A percentile compares a stretch with the other conserved stretches of the same genome.
Conservation (phyloP, 148 eudicot genomes). For the Dianthus caryophyllus region DNA sequence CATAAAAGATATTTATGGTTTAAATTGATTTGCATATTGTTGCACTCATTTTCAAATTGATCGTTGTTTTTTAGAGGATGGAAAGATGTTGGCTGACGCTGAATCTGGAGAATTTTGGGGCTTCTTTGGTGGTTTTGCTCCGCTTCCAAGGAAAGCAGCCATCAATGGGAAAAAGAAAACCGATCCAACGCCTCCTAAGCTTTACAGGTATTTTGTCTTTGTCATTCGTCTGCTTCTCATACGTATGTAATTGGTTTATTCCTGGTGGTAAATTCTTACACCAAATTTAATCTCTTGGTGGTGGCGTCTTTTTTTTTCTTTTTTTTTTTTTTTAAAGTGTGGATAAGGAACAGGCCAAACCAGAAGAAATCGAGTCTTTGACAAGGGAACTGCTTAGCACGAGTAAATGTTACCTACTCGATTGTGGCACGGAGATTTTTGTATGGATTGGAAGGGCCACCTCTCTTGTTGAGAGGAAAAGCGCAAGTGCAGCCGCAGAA, state of each 20-base stretch:
- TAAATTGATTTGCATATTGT: neutral
- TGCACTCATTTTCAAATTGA: conserved; percentile 10
- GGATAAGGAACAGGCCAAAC: conserved; percentile 64
- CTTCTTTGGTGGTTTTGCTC: conserved; percentile 99
- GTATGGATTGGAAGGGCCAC: conserved; percentile 93
- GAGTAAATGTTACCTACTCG: conserved; percentile 69
- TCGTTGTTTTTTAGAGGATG: conserved; percentile 66
- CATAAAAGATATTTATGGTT: neutral
- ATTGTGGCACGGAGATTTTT: conserved; percentile 70
- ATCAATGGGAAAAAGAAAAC: conserved; percentile 40
- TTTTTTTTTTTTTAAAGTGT: conserved; percentile 42
- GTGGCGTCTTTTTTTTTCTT: conserved; percentile 23
- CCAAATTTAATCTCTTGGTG: conserved; percentile 2
- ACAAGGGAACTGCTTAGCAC: conserved; percentile 67
- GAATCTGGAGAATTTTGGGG: conserved; percentile 99
- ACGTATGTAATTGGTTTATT: neutral
- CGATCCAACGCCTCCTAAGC: conserved; percentile 46
- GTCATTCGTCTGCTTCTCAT: conserved; percentile 4
- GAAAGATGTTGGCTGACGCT: conserved; percentile 89
- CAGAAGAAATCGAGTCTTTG: conserved; percentile 51
- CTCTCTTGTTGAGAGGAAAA: conserved; percentile 66
- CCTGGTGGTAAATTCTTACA: neutral
- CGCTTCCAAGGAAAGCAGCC: conserved; percentile 80
- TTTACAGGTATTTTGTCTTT: conserved; percentile 52
- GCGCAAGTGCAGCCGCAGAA: conserved; percentile 72